A percentile compares a stretch with the other conserved stretches of the same genome.
Evolutionary conservation across 257 asterid genomes (phyloP).

Genomic region (Fraxinus pennsylvanica): DNA sequence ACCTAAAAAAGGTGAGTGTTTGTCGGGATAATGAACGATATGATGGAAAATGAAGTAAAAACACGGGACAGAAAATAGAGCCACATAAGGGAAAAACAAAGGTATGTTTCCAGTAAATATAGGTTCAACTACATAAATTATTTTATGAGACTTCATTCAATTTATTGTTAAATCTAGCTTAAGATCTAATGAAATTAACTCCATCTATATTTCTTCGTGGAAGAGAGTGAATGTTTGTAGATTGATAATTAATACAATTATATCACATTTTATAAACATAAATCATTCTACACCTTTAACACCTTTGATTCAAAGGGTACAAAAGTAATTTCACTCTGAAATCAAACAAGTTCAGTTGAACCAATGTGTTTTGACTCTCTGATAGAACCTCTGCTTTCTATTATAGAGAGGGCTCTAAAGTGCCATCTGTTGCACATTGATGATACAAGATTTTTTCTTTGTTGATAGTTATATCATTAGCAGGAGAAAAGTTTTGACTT

Average conservation of each 20-base stretch:
- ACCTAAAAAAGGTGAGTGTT: conserved; percentile 45
- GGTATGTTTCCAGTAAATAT: neutral
- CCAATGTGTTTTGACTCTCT: neutral
- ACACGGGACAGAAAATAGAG: neutral
- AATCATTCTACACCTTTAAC: neutral
- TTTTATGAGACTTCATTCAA: neutral
- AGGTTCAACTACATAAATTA: neutral
- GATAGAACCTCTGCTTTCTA: neutral
- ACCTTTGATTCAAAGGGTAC: neutral
- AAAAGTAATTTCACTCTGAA: neutral
- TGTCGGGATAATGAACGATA: neutral
- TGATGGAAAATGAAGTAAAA: neutral
- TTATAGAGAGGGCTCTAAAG: neutral
- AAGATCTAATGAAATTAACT: neutral
- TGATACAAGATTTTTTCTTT: neutral
- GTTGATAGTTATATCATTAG: neutral
- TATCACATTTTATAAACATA: neutral
- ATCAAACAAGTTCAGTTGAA: neutral
- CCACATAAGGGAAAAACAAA: neutral
- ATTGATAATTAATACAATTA: neutral
- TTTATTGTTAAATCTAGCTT: neutral
- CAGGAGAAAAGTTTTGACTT: neutral
- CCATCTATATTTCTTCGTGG: neutral
- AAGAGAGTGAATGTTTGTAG: neutral
- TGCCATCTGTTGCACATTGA: neutral